phyloP scores from a whole-genome alignment of 805 yeast genomes.

The Suhomyces sp. region DNA sequence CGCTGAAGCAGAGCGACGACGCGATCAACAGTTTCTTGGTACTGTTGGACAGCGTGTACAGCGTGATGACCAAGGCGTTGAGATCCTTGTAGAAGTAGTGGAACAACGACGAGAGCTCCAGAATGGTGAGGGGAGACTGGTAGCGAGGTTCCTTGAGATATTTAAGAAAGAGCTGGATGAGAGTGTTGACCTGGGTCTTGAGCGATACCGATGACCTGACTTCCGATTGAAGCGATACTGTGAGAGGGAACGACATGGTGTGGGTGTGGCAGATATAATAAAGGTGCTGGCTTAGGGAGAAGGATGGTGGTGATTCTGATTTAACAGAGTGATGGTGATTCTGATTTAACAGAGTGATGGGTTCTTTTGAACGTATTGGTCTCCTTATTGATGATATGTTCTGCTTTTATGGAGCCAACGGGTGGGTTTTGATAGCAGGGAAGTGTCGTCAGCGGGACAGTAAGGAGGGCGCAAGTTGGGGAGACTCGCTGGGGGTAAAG shows the following conservation, averaged over 20 bases:
- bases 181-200: conserved; percentile 27
- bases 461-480: no score
- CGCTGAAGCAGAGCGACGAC: conserved; percentile 26
- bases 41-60: conserved; percentile 39
- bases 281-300: no score
- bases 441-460: no score
- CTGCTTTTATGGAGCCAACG: no score
- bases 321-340: no score
- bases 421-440: no score
- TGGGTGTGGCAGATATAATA: no score
- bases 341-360: no score
- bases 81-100: conserved; percentile 38
- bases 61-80: conserved; percentile 30
- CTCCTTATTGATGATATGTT: no score
- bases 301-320: no score
- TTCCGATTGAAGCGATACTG: conserved; percentile 21
- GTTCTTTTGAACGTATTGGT: no score
- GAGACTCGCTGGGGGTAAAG: no score
- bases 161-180: conserved; percentile 29
- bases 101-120: conserved; percentile 35
- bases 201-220: conserved; percentile 19
- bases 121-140: conserved; percentile 38
- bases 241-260: neutral
- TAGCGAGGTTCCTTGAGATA: conserved; percentile 45
- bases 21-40: conserved; percentile 39